Conservation (phyloP, 257 asterid species). For the Lavandula angustifolia region DNA sequence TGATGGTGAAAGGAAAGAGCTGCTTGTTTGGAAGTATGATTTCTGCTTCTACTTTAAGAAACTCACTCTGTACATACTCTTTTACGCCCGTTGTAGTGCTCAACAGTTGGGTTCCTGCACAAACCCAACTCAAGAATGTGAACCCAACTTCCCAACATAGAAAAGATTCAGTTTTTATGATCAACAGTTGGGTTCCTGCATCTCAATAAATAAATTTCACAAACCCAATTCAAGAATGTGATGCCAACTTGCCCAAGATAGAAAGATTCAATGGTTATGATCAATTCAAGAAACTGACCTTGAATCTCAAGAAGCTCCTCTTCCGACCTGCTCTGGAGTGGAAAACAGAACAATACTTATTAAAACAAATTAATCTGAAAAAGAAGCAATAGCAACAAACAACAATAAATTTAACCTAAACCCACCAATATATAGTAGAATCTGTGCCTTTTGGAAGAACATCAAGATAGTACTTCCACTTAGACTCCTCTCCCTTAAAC, state of each 20-base stretch:
- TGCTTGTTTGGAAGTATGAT: slow-evolving; percentile 72
- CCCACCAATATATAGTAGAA: slow-evolving; percentile 96
- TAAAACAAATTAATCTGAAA: slow-evolving; percentile 26
- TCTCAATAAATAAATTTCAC: too few relatives aligned
- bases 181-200: slow-evolving; percentile 74
- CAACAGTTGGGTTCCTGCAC: slow-evolving; percentile 81
- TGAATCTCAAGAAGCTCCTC: slow-evolving; percentile 97
- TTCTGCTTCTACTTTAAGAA: slow-evolving; percentile 65
- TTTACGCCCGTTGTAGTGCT: slow-evolving; percentile 85
- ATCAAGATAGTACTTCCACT: slow-evolving; percentile 69
- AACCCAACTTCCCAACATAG: background rate
- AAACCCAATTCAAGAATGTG: slow-evolving; percentile 1
- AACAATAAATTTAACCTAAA: slow-evolving; percentile 22
- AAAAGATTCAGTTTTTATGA: background rate
- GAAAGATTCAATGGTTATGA: background rate
- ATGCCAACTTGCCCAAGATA: background rate
- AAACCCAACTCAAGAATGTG: slow-evolving; percentile 8
- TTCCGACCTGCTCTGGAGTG: slow-evolving; percentile 98
- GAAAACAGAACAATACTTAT: slow-evolving; percentile 45
- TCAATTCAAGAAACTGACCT: slow-evolving; percentile 47
- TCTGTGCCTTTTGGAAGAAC: slow-evolving; percentile 71
- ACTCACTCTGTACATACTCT: slow-evolving; percentile 79
- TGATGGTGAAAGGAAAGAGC: slow-evolving; percentile 71
- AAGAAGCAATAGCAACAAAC: background rate
- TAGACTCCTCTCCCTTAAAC: slow-evolving; percentile 67